Evolutionary conservation across 352 stramenopile genomes (phyloP).

Genomic region (Pythium volutum): DNA sequence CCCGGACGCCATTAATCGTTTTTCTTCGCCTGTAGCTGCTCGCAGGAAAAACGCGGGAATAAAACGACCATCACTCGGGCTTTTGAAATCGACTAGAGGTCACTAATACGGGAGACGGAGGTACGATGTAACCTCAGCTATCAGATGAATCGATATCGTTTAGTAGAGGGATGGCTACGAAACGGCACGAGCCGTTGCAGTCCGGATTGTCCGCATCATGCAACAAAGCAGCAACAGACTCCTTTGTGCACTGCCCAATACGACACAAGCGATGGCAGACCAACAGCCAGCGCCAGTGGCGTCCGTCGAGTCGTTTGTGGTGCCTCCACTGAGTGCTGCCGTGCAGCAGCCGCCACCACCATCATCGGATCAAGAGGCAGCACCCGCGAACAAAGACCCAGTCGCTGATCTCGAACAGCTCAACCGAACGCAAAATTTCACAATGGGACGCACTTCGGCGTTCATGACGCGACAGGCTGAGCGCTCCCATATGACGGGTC

Average conservation of each 20-base stretch:
- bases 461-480: constrained; percentile 81
- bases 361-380: neutral
- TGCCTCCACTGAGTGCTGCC: neutral
- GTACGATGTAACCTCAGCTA: neutral
- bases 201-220: neutral
- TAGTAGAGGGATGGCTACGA: constrained; percentile 1
- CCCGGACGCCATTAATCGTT: constrained; percentile 14
- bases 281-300: neutral
- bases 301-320: neutral
- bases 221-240: neutral
- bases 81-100: constrained; percentile 15
- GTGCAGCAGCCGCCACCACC: neutral
- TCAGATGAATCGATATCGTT: constrained; percentile 5
- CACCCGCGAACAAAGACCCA: neutral
- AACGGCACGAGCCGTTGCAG: neutral
- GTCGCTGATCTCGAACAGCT: constrained; percentile 7
- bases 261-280: neutral
- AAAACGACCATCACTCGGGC: constrained; percentile 20
- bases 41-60: constrained; percentile 16
- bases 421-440: neutral
- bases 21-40: neutral
- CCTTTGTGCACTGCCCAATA: neutral
- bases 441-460: constrained; percentile 31
- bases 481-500: constrained; percentile 58
- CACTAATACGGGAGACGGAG: neutral